Evolutionary conservation across 2,329 filamentous ascomycete genomes (phyloP), one percentile per base, ranked within the genome.

Genomic region (Exophiala sideris): DNA sequence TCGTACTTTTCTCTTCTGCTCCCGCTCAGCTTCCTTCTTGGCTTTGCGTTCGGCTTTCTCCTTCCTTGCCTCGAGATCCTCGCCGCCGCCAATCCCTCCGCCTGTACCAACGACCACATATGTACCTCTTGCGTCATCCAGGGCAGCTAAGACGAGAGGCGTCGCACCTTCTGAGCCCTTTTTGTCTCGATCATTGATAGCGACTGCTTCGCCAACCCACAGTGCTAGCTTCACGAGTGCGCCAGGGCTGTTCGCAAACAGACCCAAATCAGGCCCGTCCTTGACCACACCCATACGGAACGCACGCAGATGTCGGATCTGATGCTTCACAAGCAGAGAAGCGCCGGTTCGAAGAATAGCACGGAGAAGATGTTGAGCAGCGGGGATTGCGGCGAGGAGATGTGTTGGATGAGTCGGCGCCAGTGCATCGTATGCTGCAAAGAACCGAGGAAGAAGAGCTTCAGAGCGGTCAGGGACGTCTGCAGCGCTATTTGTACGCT

Each of bases 241-340:
- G 5, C 91, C 89, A 0, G 94, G 91, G 39, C 58, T 62, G 66
- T 97, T 92, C 1, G 87, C 91, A 72, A 99, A 99, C 9, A 97
- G 80, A n/a, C 82, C 75, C 0, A 95, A 87, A 64, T 97, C 94
- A 0, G 91, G 90, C 0, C 92, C 91, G 66, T 97, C 94, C 68
- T 95, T 96, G 64, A 99, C 91, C 3, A 97, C 88, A 33, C 89
- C 95, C 80, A 99, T 91, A 46, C 94, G 88, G 70, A 97, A 99
- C 0, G 92, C 88, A 45, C 90, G 85, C 12, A 99, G 78, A 69
- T 96, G 91, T 35, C 90, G 88, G 67, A 99, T 95, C 65, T 96
- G 91, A 54, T 88, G 87, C 74, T 99, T 99, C 62, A 90, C 89
- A 56, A 99, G 88, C 24, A 99, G 79, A 0, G 89, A 87, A 1